Evolutionary conservation across 768 basidiomycete species (phyloP), one percentile per base, ranked within the genome.

Genomic region (Lentinula detonsa): DNA sequence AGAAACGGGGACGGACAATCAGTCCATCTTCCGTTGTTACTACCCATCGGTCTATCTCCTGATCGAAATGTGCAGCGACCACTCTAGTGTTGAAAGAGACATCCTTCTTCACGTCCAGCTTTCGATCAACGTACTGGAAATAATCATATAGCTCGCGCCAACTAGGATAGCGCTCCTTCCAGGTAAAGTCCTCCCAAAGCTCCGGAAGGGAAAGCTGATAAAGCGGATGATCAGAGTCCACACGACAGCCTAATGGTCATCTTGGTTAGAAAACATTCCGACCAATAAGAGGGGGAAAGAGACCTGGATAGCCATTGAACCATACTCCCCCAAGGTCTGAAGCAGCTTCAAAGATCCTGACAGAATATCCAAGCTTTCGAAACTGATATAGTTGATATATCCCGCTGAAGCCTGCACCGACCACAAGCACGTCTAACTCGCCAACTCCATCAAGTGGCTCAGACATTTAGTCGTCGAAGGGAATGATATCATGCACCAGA

Each of bases 341-440:
- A 9, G 49, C 61, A 3, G 65, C 65, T 57, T 64, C 65, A 52
- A 62, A 62, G 11, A 64, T 28, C 34, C 56, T 62, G 53, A 63
- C 59, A 34, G 46, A 43, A 28, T 62, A 53, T 4, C 61, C 61
- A 28, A 57, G 28, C 31, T 62, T 54, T 2, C 63, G 61, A 28
- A 53, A 18, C 8, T 49, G 28, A 45, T 59, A 49, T 15, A 59
- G 57, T 9, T 48, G 57, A 28, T 59, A 39, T 18, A 59, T 59
- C 18, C 57, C 57, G n/a, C 57, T 50, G 28, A 59, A 49, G 23
- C 57, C 57, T 4, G 57, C 57, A 2, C 57, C 57, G 15, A 57
- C 45, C 10, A 59, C 37, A n/a, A 59, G 45, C 10, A 48, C 57
- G 46, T 59, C 57, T 18, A 48, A 45, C 13, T 59, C 57, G 21